phyloP scores from a whole-genome alignment of 2,329 filamentous ascomycete genomes.

The Diaporthe amygdali region DNA sequence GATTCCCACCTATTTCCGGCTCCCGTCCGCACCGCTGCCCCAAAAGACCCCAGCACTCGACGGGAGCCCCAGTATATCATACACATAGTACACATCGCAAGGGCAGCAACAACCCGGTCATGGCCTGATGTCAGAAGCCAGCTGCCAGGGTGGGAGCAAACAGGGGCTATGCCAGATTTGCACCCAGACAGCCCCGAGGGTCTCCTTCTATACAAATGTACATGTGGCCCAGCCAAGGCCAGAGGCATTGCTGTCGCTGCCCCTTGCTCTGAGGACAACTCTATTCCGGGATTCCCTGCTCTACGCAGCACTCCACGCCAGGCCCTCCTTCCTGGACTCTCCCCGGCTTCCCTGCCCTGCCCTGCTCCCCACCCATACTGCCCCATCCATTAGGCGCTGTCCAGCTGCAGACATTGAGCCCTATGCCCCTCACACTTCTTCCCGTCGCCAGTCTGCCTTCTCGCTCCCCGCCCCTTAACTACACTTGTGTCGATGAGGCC shows the following conservation, averaged over 20 bases:
- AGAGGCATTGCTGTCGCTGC: conserved; percentile 11
- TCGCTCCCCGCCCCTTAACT: conserved; percentile 13
- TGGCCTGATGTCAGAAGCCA: conserved; percentile 18
- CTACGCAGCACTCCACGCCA: not conserved
- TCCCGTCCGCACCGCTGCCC: not conserved
- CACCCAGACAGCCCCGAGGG: not conserved
- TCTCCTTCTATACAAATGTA: conserved; percentile 6
- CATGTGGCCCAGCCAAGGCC: conserved; percentile 13
- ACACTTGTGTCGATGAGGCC: conserved; percentile 10
- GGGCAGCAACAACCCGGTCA: not conserved
- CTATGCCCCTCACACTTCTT: not conserved
- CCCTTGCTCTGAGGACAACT: conserved; percentile 5
- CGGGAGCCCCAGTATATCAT: not conserved
- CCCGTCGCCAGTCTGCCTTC: conserved; percentile 1
- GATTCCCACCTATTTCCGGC: conserved; percentile 5
- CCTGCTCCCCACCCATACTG: conserved; percentile 3
- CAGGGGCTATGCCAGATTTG: not conserved
- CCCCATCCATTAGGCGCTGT: conserved; percentile 16
- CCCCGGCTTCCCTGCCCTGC: not conserved
- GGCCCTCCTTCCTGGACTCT: not conserved
- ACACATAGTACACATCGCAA: not conserved
- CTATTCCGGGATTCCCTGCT: conserved; percentile 1
- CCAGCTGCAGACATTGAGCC: conserved; percentile 18
- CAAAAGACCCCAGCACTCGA: conserved; percentile 7
- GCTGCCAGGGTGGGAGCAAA: not conserved